Conservation (phyloP, 345 rosid genomes). For the Moricandia arvensis region DNA sequence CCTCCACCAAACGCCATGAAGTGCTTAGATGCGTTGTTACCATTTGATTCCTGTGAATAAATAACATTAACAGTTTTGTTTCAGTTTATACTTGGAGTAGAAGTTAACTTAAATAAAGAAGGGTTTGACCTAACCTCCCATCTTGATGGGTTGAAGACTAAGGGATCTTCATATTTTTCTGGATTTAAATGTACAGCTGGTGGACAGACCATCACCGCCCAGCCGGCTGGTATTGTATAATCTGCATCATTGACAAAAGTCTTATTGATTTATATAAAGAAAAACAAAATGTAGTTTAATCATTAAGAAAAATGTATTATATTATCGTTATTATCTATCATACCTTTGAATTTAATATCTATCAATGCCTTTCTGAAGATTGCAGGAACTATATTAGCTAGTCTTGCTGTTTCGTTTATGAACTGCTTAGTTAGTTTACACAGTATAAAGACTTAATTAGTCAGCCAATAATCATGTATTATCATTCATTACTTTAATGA, state of each 20-base stretch:
- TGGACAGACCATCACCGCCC: conserved; percentile 98
- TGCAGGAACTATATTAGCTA: conserved; percentile 93
- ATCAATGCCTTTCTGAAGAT: conserved; percentile 83
- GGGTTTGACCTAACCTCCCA: conserved; percentile 69
- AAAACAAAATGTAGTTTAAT: not conserved
- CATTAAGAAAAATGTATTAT: not conserved
- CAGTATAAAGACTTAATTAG: conserved; percentile 18
- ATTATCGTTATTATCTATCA: not conserved
- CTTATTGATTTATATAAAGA: conserved; percentile 23
- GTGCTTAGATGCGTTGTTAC: conserved; percentile 59
- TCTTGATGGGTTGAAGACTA: conserved; percentile 84
- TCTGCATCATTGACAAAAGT: conserved; percentile 47
- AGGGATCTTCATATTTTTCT: conserved; percentile 71
- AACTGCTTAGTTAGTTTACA: conserved; percentile 55
- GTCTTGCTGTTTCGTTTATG: conserved; percentile 86
- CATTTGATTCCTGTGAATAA: conserved; percentile 50
- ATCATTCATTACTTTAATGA: not conserved
- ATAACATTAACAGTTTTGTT: not conserved
- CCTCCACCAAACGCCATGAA: conserved; percentile 99
- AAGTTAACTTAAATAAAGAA: conserved; percentile 11
- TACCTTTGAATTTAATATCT: conserved; percentile 76
- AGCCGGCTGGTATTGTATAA: conserved; percentile 88
- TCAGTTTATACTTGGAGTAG: conserved; percentile 16
- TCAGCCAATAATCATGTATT: conserved; percentile 7
- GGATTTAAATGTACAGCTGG: conserved; percentile 95